phyloP scores from a whole-genome alignment of 2,329 filamentous ascomycete genomes.

The Penicillium nordicum region DNA sequence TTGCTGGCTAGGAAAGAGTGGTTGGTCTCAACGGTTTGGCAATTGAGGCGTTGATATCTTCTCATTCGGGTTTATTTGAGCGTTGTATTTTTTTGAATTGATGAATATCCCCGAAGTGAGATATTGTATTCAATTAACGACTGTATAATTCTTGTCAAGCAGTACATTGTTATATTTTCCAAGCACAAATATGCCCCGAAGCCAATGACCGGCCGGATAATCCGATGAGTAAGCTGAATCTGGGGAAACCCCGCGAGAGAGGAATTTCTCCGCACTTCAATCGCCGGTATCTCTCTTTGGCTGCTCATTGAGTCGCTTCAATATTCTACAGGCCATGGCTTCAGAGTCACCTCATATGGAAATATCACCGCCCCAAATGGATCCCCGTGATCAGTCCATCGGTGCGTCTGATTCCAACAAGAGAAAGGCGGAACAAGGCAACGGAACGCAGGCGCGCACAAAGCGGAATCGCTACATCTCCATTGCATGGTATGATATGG shows the following conservation, averaged over 20 bases:
- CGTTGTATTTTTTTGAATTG: not conserved
- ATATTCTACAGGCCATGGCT: constrained; percentile 24
- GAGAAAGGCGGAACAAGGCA: constrained; percentile 43
- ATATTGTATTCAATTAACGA: not conserved
- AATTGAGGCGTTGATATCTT: not conserved
- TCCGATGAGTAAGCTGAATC: constrained; percentile 28
- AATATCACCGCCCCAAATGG: constrained; percentile 23
- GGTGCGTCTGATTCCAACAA: constrained; percentile 33
- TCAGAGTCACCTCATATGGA: constrained; percentile 36
- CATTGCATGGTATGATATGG: constrained; percentile 57
- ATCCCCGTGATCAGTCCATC: constrained; percentile 23
- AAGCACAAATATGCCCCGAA: not conserved
- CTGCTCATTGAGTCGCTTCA: constrained; percentile 2
- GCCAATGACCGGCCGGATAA: constrained; percentile 11
- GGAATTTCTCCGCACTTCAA: constrained; percentile 38
- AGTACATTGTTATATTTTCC: not conserved
- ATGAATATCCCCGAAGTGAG: too few species aligned
- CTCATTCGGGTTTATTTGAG: not conserved
- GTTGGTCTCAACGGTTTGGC: constrained; percentile 8
- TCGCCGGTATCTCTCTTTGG: constrained; percentile 13
- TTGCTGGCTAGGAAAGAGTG: constrained; percentile 11
- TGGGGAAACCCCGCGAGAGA: constrained; percentile 34
- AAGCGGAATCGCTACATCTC: constrained; percentile 67
- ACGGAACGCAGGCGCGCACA: constrained; percentile 52
- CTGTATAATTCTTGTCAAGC: not conserved